Base-by-base conservation (phyloP, 2,329 filamentous ascomycete species). In the Talaromyces marneffei region DNA sequence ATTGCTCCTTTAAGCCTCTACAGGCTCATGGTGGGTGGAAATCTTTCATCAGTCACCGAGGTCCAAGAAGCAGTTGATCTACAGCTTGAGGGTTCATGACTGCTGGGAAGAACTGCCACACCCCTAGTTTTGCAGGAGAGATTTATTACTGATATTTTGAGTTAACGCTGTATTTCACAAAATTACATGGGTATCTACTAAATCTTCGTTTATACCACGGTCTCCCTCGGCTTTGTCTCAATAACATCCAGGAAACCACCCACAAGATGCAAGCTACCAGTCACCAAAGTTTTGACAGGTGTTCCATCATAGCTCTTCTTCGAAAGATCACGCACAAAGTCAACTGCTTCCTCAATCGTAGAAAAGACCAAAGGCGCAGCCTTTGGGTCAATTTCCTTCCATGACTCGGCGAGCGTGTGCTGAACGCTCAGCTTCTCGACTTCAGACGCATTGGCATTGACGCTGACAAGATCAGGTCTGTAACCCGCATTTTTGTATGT, bases 191-290 rank as follows among this genome's bases (percentile, higher is more conserved):
- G 48, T 33, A 52, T 52, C 29, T 52, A 7, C n/a, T 33, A 35
- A 27, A 8, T 3, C 10, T 33, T 29, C 27, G 4, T 5, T 52
- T n/a, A 52, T 16, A 20, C 48, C 2, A n/a, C 29, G n/a, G 7
- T 14, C 8, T 55, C 42, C 42, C 59, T 61, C 16, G 71, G 69
- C 59, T 75, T 76, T 5, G 74, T 76, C 65, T 89, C 90, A 62
- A 95, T 74, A 0, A 89, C 86, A 72, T 89, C 87, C 57, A 96
- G 78, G 50, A 92, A 79, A 10, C 89, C 90, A 7, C 92, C 91
- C 0, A 92, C 91, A 40, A 96, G 80, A 79, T 96, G 89, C 69
- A 96, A 77, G 72, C 91, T 95, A 2, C 92, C 92, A 14, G 92
- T 96, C 9, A 91, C 87, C 59, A 96, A 77, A 0, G 87, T 85